Evolutionary conservation across 1,139 yeast species (phyloP), one percentile per base, ranked within the genome.

Genomic region (Taphrina deformans): DNA sequence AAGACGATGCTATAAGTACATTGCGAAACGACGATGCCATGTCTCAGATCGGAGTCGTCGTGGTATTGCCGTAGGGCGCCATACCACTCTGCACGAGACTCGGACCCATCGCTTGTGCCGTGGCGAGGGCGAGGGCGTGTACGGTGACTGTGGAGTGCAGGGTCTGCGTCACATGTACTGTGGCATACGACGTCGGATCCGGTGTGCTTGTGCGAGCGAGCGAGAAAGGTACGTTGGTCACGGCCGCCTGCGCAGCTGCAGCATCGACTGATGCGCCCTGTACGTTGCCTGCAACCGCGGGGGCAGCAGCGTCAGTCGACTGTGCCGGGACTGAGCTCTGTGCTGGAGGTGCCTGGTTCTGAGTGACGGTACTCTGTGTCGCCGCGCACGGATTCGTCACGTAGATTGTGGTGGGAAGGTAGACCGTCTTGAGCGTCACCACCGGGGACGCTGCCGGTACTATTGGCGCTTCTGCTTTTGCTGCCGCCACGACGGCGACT

Each of bases 311-410:
- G 18, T 44, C 27, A 5, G 27, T 16, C n/a, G 27, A 21, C n/a
- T 21, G 27, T 21, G 48, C 7, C 12, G 1, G 18, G 48, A n/a
- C 21, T 21, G 48, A 10, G 2, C 12, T 21, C 21, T 44, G 48
- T 2, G 26, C 27, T 23, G 14, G 10, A 18, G 27, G n/a, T 9
- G 26, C 10, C 26, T 7, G 48, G 14, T 12, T 12, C n/a, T 44
- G 48, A 10, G 27, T 10, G 7, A 7, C 3, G 10, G 48, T 44
- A 10, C 27, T 44, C n/a, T 23, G 24, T 27, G 83, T 75, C 89
- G 96, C 96, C 21, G 55, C 35, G 38, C 58, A 53, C 1, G 58
- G 35, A 21, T 53, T 18, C 31, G 89, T 89, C 46, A 96, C 95
- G 71, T 87, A 53, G 48, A 53, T 53, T 21, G 58, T 53, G 9